phyloP scores from a whole-genome alignment of 2,329 filamentous ascomycete species.

The Fusarium dlaminii region DNA sequence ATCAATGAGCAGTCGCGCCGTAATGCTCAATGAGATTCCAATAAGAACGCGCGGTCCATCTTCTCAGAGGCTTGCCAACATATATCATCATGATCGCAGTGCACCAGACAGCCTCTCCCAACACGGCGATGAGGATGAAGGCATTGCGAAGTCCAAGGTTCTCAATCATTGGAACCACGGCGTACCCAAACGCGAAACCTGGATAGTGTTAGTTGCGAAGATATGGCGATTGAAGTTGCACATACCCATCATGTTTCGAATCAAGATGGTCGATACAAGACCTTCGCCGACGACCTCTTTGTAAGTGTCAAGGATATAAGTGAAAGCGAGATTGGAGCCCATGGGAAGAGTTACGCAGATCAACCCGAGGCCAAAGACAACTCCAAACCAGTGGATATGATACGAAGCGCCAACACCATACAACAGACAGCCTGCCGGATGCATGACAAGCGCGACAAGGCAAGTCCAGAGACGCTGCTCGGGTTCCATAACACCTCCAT shows the following conservation, averaged over 20 bases:
- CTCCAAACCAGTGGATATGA: conserved; percentile 38
- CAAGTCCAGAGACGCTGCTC: conserved; percentile 41
- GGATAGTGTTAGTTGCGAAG: neutral
- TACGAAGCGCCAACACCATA: conserved; percentile 30
- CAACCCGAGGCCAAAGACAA: conserved; percentile 21
- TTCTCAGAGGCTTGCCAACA: neutral
- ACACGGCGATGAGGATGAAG: neutral
- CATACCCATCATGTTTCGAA: conserved; percentile 8
- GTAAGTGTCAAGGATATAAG: neutral
- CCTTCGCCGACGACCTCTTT: conserved; percentile 2
- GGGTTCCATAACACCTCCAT: conserved; percentile 39
- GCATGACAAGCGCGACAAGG: conserved; percentile 29
- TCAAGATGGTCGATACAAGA: neutral
- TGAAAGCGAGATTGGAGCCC: conserved; percentile 7
- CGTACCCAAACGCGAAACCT: neutral
- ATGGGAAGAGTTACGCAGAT: neutral
- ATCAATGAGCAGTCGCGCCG: neutral
- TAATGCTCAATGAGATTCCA: neutral
- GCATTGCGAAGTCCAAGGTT: neutral
- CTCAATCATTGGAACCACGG: neutral
- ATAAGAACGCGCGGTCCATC: neutral
- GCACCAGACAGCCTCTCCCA: conserved; percentile 1
- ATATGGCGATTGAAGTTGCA: neutral
- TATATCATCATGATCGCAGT: neutral
- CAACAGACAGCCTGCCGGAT: conserved; percentile 38